A percentile compares a stretch with the other conserved stretches of the same genome.
Conservation (phyloP, 768 basidiomycete species). For the Auriscalpium orientale region DNA sequence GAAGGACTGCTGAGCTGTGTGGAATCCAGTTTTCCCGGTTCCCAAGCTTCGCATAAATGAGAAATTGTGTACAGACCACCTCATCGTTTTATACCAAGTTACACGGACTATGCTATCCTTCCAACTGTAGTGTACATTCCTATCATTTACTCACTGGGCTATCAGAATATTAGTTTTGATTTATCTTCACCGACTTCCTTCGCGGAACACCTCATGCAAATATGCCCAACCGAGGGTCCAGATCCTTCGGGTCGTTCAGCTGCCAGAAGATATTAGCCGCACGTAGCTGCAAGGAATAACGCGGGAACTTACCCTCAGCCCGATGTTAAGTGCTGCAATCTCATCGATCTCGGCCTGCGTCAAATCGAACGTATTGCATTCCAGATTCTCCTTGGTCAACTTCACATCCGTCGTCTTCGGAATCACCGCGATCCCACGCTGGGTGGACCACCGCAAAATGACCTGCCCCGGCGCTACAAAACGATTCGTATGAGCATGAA, state of each 20-base stretch:
- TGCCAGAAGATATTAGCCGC: constrained; percentile 20
- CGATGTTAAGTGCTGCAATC: constrained; percentile 56
- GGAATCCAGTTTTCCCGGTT: no score
- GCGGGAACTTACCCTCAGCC: constrained; percentile 45
- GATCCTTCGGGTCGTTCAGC: constrained; percentile 66
- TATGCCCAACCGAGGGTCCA: constrained; percentile 58
- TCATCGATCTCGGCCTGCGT: constrained; percentile 46
- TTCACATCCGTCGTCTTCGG: constrained; percentile 37
- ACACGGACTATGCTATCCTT: no score
- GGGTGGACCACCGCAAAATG: constrained; percentile 42
- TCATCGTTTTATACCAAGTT: no score
- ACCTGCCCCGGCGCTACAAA: constrained; percentile 33
- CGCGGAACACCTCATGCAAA: constrained; percentile 44
- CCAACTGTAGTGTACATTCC: no score
- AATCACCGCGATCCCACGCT: constrained; percentile 40
- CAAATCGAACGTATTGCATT: constrained; percentile 41
- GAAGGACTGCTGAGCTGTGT: no score
- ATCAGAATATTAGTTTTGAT: no score
- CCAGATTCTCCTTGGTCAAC: constrained; percentile 38
- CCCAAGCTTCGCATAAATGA: no score
- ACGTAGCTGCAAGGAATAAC: not conserved
- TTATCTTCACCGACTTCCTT: no score
- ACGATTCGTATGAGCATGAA: no score
- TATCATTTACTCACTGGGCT: no score
- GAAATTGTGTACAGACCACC: no score